Percentiles rank a stretch among this genome's conserved stretches.
phyloP scores from a whole-genome alignment of 441 rosid species.

The Corymbia calophylla region DNA sequence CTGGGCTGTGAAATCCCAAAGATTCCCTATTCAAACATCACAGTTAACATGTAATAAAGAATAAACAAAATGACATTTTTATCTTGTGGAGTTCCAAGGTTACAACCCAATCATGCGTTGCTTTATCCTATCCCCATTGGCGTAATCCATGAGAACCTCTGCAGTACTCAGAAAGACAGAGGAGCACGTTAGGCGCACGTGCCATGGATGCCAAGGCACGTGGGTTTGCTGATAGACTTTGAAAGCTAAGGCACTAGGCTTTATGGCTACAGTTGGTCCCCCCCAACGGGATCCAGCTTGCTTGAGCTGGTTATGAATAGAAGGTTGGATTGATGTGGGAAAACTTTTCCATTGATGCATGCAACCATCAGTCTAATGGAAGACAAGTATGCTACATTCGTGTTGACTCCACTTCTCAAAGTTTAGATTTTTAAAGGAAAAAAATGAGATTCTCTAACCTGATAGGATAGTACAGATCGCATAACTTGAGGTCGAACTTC shows the following conservation, averaged over 20 bases:
- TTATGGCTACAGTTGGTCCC: neutral
- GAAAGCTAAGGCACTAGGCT: neutral
- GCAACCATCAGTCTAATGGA: neutral
- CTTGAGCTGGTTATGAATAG: neutral
- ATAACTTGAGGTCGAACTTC: neutral
- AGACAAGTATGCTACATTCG: neutral
- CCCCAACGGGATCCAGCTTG: neutral
- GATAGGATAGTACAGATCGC: rapidly evolving
- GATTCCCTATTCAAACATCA: neutral
- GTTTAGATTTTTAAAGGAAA: neutral
- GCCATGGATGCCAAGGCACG: neutral
- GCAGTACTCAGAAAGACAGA: neutral
- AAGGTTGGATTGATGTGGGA: neutral
- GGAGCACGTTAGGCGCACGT: neutral
- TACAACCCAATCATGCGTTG: neutral
- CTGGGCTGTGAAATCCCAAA: neutral
- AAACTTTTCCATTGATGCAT: neutral
- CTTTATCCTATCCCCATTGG: neutral
- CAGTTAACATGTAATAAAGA: neutral
- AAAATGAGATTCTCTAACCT: neutral
- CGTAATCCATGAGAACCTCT: neutral
- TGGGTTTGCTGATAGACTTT: neutral
- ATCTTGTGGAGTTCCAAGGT: neutral
- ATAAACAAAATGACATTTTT: neutral
- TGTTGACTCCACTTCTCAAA: neutral